phyloP scores from a whole-genome alignment of 331 rosid species.

The Quercus lobata region DNA sequence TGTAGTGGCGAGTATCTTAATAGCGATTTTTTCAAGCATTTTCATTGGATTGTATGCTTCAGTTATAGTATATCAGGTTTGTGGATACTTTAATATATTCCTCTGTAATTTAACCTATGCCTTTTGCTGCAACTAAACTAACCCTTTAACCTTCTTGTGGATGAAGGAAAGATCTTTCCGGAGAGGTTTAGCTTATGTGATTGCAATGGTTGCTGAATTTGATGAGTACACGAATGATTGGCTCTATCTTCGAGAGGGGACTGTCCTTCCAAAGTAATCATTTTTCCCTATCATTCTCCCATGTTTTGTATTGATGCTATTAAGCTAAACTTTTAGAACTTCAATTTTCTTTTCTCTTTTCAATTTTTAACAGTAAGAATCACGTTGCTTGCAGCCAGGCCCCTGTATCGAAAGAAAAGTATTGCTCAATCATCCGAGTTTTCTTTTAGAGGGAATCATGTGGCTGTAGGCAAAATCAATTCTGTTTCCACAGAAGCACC shows the following conservation, averaged over 20 bases:
- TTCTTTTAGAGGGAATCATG: constrained; percentile 41
- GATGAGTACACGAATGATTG: constrained; percentile 88
- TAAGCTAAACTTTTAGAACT: not conserved
- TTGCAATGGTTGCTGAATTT: constrained; percentile 89
- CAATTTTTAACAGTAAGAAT: constrained; percentile 22
- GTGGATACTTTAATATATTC: not conserved
- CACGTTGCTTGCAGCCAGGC: constrained; percentile 81
- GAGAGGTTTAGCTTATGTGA: constrained; percentile 65
- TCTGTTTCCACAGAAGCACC: constrained; percentile 56
- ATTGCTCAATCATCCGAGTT: constrained; percentile 45
- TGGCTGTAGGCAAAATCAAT: constrained; percentile 23
- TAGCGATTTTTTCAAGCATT: constrained; percentile 63
- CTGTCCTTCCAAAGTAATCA: constrained; percentile 67
- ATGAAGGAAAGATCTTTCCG: constrained; percentile 69
- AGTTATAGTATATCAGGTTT: constrained; percentile 78
- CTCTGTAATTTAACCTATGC: constrained; percentile 1
- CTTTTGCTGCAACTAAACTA: constrained; percentile 12
- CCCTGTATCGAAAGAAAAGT: constrained; percentile 62
- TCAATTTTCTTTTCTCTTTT: not conserved
- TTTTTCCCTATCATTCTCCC: constrained; percentile 22
- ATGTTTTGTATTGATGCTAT: not conserved
- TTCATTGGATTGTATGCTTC: constrained; percentile 74
- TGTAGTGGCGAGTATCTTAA: constrained; percentile 59
- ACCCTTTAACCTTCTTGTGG: constrained; percentile 9
- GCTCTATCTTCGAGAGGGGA: constrained; percentile 86